phyloP scores from a whole-genome alignment of 345 rosid species.

The Moricandia moricandioides region DNA sequence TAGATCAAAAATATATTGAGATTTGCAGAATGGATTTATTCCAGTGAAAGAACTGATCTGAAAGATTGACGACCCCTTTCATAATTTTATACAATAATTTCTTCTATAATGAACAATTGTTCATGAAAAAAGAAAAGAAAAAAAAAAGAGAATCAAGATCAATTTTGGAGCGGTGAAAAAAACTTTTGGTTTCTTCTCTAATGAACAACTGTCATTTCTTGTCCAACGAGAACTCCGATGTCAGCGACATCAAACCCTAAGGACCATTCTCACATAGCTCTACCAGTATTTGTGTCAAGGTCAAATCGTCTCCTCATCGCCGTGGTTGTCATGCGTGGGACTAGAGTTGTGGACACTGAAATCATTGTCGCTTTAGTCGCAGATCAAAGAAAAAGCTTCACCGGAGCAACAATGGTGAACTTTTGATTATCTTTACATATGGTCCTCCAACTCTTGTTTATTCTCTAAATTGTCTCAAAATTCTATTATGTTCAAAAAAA shows the following conservation, averaged over 20 bases:
- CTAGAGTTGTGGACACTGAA: background rate
- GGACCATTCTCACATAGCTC: background rate
- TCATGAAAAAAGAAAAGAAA: no score
- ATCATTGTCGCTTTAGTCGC: background rate
- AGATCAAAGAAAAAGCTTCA: background rate
- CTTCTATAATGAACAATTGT: no score
- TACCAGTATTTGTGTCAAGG: background rate
- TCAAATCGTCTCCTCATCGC: background rate
- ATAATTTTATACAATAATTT: no score
- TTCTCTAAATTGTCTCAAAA: no score
- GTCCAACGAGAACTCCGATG: background rate
- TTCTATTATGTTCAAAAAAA: background rate
- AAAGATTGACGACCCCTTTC: no score
- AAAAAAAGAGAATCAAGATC: background rate
- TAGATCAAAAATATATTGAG: no score
- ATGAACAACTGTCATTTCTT: background rate
- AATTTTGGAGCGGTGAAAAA: background rate
- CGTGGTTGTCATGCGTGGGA: background rate
- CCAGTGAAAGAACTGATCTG: no score
- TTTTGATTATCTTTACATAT: no score
- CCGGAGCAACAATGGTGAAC: background rate
- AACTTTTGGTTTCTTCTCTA: background rate
- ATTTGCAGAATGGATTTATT: no score
- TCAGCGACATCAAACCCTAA: background rate
- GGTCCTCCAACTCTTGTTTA: background rate